Evolutionary conservation across 2,329 filamentous ascomycete genomes (phyloP), one percentile per base, ranked within the genome.

Genomic region (Parastagonospora avenae): DNA sequence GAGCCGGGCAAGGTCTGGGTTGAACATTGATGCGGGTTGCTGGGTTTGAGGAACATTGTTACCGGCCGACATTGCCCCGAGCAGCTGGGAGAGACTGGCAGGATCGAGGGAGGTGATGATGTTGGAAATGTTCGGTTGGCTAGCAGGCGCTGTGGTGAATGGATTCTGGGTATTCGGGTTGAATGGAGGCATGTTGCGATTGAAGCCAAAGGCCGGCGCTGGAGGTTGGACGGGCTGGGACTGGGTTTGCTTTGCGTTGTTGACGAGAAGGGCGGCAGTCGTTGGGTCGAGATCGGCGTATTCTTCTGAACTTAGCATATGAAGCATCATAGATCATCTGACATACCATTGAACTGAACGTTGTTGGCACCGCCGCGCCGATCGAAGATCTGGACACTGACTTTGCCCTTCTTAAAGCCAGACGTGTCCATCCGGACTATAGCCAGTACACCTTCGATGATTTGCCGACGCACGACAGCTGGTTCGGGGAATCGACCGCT

Each of bases 301-400:
- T 70, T 95, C 89, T 84, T 49, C 8, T 38, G 8, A 40, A 24
- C 16, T 72, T 52, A 73, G 66, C 47, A 35, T 33, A 14, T 15
- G n/a, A 19, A 31, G 8, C 37, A 16, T 35, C 12, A 7, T 4
- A 15, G 28, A 28, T 15, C 15, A 27, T 28, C 6, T 24, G 5
- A 59, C 77, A 64, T 64, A 83, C 82, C 81, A 63, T 96, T 90
- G 69, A 91, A 97, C 37, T 86, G 85, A 52, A 95, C 86, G 58
- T 90, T 92, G 62, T 84, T 84, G 14, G 80, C 79, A n/a, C 90
- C 90, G 8, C 80, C 82, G 35, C 85, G 88, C 24, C 92, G 87
- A 73, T 96, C 89, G 67, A 97, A 97, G 5, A 96, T 84, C 63
- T 93, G 90, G 2, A 97, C 77, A 0, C 89, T 85, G 43, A 97